Percentiles rank a stretch among this genome's conserved stretches.
Evolutionary conservation across 352 stramenopile genomes (phyloP).

Genomic region (Globisporangium spinosum): DNA sequence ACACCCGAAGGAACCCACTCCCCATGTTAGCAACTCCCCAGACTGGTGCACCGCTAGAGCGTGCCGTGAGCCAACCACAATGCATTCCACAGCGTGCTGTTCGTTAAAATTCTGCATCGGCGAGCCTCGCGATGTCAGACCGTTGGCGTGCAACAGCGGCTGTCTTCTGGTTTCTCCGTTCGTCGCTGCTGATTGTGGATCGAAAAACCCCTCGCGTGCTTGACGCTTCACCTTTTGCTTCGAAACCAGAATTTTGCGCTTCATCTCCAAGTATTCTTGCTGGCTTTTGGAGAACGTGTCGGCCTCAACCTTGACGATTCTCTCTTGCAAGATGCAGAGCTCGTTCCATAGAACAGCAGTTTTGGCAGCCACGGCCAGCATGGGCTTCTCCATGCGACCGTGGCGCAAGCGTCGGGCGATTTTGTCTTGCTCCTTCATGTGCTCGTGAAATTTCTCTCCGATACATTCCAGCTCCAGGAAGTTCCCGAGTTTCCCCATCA

Average conservation of each 20-base stretch:
- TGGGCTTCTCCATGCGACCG: conserved; percentile 38
- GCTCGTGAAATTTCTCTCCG: conserved; percentile 48
- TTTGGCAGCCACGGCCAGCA: conserved; percentile 33
- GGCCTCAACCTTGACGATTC: conserved; percentile 36
- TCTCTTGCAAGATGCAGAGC: conserved; percentile 36
- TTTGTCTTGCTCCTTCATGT: conserved; percentile 72
- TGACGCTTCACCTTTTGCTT: conserved; percentile 61
- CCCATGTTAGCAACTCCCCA: conserved; percentile 66
- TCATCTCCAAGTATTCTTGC: conserved; percentile 59
- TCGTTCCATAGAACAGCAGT: conserved; percentile 49
- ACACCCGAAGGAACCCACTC: conserved; percentile 62
- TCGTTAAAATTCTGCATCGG: conserved; percentile 41
- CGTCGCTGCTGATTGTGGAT: not conserved
- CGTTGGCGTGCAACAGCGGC: conserved; percentile 37
- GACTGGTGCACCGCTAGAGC: conserved; percentile 60
- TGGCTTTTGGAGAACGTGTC: conserved; percentile 36
- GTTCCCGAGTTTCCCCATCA: conserved; percentile 54
- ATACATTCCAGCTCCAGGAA: conserved; percentile 62
- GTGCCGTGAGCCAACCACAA: conserved; percentile 68
- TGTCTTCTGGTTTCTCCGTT: conserved; percentile 3
- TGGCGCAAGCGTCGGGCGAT: conserved; percentile 43
- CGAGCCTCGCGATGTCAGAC: conserved; percentile 49
- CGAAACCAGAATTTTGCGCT: conserved; percentile 40
- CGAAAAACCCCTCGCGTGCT: conserved; percentile 41
- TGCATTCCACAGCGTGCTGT: conserved; percentile 45